Evolutionary conservation across 768 basidiomycete species (phyloP).

Genomic region (Lentinula edodes): DNA sequence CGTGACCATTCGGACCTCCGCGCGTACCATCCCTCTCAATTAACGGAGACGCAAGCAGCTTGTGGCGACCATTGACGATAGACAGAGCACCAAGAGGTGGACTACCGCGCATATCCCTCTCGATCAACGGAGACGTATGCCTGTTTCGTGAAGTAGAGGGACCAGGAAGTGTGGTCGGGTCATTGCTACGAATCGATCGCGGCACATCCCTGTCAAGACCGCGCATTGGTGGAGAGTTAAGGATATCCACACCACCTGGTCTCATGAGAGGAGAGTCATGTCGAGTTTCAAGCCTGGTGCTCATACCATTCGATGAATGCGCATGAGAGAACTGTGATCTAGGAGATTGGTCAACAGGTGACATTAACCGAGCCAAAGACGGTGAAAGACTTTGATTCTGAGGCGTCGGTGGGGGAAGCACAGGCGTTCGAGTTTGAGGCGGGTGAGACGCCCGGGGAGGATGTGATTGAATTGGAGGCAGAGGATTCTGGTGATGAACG

Average conservation of each 20-base stretch:
- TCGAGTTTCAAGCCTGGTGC: not conserved
- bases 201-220: conserved; percentile 2
- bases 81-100: not conserved
- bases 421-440: conserved; percentile 12
- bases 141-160: not conserved
- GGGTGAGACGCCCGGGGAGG: conserved; percentile 18
- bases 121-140: not conserved
- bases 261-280: conserved; percentile 4
- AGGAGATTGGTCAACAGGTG: conserved; percentile 28
- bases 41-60: not conserved
- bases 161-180: not conserved
- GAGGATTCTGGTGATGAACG: conserved; percentile 9
- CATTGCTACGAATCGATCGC: not conserved
- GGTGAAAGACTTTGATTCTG: conserved; percentile 55
- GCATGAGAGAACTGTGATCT: not conserved
- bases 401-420: conserved; percentile 26
- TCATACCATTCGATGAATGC: not conserved
- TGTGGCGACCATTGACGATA: not conserved
- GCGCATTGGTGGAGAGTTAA: conserved; percentile 6
- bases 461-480: conserved; percentile 21
- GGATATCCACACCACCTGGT: conserved; percentile 3
- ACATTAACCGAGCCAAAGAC: conserved; percentile 58
- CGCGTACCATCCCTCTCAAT: not conserved
- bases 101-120: not conserved
- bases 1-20: not conserved